A percentile compares a stretch with the other conserved stretches of the same genome.
These are phyloP conservation scores for Melanopsichium pennsylvanicum DNA, from an alignment of 1,284 basidiomycete species.

Conservation along the genomic window DNA sequence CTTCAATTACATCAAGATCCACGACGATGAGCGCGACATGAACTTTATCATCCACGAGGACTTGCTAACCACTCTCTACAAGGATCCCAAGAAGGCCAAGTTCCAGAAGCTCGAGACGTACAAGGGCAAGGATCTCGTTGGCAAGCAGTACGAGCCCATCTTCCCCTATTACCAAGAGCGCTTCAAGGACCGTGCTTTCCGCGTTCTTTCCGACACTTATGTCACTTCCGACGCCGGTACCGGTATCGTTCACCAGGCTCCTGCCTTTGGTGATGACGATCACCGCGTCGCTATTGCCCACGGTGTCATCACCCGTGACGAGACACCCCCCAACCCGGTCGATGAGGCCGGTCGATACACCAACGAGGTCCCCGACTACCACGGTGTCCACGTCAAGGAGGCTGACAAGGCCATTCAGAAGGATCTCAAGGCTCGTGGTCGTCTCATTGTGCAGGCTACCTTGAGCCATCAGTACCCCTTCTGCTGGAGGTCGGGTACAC, in stretches of 20 bases:
- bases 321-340: constrained; percentile 94
- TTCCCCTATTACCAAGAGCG: constrained; percentile 96
- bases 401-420: constrained; percentile 96
- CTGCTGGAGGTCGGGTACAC: constrained; percentile 94
- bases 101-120: constrained; percentile 86
- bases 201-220: constrained; percentile 88
- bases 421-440: constrained; percentile 83
- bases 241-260: constrained; percentile 98
- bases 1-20: constrained; percentile 95
- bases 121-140: constrained; percentile 90
- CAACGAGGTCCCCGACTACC: constrained; percentile 85
- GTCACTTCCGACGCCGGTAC: constrained; percentile 94
- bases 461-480: constrained; percentile 93
- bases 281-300: constrained; percentile 88
- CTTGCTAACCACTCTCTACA: constrained; percentile 88
- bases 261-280: constrained; percentile 98
- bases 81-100: constrained; percentile 96
- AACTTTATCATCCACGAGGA: constrained; percentile 94
- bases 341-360: constrained; percentile 91
- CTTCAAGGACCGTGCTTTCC: constrained; percentile 91
- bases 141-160: constrained; percentile 93
- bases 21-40: constrained; percentile 84
- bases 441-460: constrained; percentile 86
- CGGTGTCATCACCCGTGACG: constrained; percentile 81
- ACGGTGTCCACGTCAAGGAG: constrained; percentile 89